Percentiles rank a stretch among this genome's conserved stretches.
phyloP scores from a whole-genome alignment of 2,329 filamentous ascomycete genomes.

The Xylariaceae sp. region DNA sequence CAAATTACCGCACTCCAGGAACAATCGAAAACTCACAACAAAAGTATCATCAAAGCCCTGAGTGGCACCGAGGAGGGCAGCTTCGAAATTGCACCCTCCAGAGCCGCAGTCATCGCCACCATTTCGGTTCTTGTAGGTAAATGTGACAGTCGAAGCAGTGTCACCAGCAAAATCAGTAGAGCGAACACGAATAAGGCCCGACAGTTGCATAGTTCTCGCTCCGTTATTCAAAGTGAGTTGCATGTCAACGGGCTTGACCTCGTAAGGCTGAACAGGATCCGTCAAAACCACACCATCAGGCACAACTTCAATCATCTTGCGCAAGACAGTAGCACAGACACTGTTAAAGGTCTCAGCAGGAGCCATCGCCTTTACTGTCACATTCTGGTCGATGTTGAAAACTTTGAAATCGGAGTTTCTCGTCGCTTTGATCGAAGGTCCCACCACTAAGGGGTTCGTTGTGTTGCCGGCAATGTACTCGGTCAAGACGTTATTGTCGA shows the following conservation, averaged over 20 bases:
- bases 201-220: conserved; percentile 47
- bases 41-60: conserved; percentile 61
- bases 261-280: conserved; percentile 53
- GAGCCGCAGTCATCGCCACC: conserved; percentile 46
- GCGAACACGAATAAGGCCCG: conserved; percentile 56
- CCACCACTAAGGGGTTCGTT: conserved; percentile 54
- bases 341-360: conserved; percentile 43
- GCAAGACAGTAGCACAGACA: conserved; percentile 50
- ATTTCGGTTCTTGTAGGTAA: conserved; percentile 56
- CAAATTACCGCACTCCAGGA: neutral
- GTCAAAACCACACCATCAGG: conserved; percentile 50
- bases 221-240: conserved; percentile 52
- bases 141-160: conserved; percentile 45
- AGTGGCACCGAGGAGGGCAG: conserved; percentile 46
- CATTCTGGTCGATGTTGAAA: conserved; percentile 55
- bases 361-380: conserved; percentile 49
- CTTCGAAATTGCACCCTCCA: conserved; percentile 42
- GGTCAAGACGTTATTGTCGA: conserved; percentile 56
- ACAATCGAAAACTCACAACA: conserved; percentile 37
- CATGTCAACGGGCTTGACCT: conserved; percentile 57
- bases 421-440: conserved; percentile 42
- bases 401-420: conserved; percentile 56
- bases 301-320: conserved; percentile 62
- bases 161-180: conserved; percentile 46
- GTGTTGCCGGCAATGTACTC: conserved; percentile 56